phyloP scores from a whole-genome alignment of 306 rosid genomes.

The Datisca glomerata region DNA sequence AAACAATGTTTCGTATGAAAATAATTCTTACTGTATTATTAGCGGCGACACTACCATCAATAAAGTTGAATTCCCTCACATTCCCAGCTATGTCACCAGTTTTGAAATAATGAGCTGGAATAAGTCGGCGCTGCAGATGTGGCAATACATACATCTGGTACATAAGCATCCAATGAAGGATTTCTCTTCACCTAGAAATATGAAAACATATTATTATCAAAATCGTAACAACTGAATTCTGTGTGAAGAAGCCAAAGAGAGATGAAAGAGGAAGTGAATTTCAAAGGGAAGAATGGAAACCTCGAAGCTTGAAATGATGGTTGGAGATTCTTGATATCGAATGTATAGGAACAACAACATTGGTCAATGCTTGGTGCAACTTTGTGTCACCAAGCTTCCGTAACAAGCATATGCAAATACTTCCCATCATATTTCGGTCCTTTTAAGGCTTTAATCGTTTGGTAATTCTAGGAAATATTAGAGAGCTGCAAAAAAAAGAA shows the following conservation, averaged over 20 bases:
- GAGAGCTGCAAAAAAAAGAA: slow-evolving; percentile 8
- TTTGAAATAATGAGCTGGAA: slow-evolving; percentile 44
- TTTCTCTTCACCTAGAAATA: slow-evolving; percentile 17
- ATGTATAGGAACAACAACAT: slow-evolving; percentile 48
- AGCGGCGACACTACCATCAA: slow-evolving; percentile 55
- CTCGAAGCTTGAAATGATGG: slow-evolving; percentile 31
- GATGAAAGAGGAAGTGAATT: no score
- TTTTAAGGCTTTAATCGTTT: slow-evolving; percentile 14
- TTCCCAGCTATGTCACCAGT: slow-evolving; percentile 13
- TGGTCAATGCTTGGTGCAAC: slow-evolving; percentile 48
- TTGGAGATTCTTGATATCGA: slow-evolving; percentile 32
- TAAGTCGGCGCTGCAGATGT: slow-evolving; percentile 67
- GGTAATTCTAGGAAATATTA: neutral
- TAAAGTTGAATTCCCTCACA: slow-evolving; percentile 29
- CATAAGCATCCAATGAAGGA: slow-evolving; percentile 15
- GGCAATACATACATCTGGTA: slow-evolving; percentile 48
- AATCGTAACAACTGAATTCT: no score
- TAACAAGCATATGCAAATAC: slow-evolving; percentile 35
- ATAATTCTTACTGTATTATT: slow-evolving; percentile 37
- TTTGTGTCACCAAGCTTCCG: slow-evolving; percentile 36
- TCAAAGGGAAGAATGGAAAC: neutral
- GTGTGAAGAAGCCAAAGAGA: no score
- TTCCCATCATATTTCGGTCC: slow-evolving; percentile 70
- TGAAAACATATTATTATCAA: no score
- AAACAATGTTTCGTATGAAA: no score